Evolutionary conservation across 2,329 filamentous ascomycete genomes (phyloP), one percentile per base, ranked within the genome.

Genomic region (Cladosporium oxysporum): DNA sequence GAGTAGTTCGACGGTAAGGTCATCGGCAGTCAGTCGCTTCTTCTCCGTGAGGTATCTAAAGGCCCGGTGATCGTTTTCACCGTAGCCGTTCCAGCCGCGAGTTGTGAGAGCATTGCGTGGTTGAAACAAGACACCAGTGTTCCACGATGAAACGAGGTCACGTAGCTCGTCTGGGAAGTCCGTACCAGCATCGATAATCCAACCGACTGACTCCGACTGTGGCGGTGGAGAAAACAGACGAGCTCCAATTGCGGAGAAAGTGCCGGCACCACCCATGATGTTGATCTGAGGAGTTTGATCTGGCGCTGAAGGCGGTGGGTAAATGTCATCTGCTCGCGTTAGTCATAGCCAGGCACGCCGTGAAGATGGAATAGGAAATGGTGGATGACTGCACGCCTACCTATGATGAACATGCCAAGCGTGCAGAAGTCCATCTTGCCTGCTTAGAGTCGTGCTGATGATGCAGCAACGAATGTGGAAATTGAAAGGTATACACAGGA

Each of bases 1-100:
- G 7, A 96, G 82, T 33, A 96, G 83, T 0, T 82, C 75, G 37
- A 84, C 83, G 3, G 86, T 87, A 11, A 98, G 83, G 74, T 93
- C 90, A 12, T 84, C 80, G 35, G 89, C 89, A 4, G 91, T 90
- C 18, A 99, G 83, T 6, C 93, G 90, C 69, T 91, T 83, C 79
- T 97, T 98, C 0, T 92, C 90, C 0, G 93, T 97, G 62, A 88
- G 83, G 77, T 98, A 99, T 76, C 88, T 89, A 83, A 99, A 99
- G 8, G 89, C 72, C 5, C 76, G 69, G 47, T 73, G 70, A 23
- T 77, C 72, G 66, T 76, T 84, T 35, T 86, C 84, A 44, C 89
- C 87, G 76, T 98, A 98, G 59, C 91, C 91, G 76, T 98, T 98
- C 92, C 92, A 97, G 55, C 91, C 93, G 55, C 92, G 87, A 0